These are phyloP conservation scores for Zasmidium citrigriseum DNA, from an alignment of 2,329 filamentous ascomycete species.

Conservation along the genomic window DNA sequence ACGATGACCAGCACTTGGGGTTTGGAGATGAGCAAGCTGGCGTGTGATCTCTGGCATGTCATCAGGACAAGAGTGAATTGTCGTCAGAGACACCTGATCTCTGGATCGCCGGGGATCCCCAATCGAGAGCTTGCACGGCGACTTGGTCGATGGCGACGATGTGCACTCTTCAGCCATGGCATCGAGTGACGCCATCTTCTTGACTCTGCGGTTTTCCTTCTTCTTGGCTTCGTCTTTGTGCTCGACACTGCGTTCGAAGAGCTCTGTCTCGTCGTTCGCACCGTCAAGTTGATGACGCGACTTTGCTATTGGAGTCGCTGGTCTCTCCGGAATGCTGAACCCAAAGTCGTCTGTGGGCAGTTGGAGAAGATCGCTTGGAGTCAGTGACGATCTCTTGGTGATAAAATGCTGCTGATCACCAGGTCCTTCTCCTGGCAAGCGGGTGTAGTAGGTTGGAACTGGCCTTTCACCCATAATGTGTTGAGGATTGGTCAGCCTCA, in stretches of 20 bases:
- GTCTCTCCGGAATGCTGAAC: constrained; percentile 5
- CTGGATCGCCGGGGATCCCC: background rate
- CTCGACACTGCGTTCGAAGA: constrained; percentile 32
- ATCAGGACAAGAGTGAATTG: constrained; percentile 7
- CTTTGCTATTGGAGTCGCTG: constrained; percentile 26
- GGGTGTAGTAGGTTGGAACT: constrained; percentile 16
- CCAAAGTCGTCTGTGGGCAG: constrained; percentile 16
- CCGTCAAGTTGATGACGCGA: constrained; percentile 24
- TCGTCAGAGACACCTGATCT: constrained; percentile 8
- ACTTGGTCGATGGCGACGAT: background rate
- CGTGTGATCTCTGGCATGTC: constrained; percentile 21
- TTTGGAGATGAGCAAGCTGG: constrained; percentile 14
- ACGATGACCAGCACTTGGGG: constrained; percentile 11
- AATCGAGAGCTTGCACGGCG: constrained; percentile 3
- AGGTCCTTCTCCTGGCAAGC: constrained; percentile 11
- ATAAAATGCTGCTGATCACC: background rate
- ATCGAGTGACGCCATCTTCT: constrained; percentile 29
- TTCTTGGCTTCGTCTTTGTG: constrained; percentile 15
- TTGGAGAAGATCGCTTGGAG: constrained; percentile 10
- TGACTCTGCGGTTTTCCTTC: constrained; percentile 20
- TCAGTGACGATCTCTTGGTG: background rate
- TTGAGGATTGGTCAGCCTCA: constrained; percentile 12
- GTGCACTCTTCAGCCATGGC: constrained; percentile 26
- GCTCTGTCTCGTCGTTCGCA: constrained; percentile 15
- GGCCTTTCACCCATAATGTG: constrained; percentile 6